phyloP scores from a whole-genome alignment of 208 protist genomes.

The Phytomonas francai region DNA sequence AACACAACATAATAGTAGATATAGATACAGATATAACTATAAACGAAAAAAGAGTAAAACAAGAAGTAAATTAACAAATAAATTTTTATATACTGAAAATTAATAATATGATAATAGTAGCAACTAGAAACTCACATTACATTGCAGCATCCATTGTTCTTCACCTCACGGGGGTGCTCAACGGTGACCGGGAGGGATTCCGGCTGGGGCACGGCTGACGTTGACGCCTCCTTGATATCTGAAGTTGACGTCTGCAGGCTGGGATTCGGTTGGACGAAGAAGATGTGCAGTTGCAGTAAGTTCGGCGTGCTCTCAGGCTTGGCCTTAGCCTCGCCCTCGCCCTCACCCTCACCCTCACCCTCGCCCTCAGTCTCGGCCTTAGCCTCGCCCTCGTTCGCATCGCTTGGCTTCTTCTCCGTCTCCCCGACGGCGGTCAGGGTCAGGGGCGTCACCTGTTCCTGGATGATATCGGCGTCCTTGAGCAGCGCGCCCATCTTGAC shows the following conservation, averaged over 20 bases:
- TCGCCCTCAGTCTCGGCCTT: constrained; percentile 14
- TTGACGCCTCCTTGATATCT: neutral
- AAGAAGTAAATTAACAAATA: neutral
- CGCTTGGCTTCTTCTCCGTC: constrained; percentile 8
- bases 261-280: constrained; percentile 14
- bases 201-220: neutral
- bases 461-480: constrained; percentile 22
- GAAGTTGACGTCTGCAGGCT: neutral
- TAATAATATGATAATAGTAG: neutral
- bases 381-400: constrained; percentile 16
- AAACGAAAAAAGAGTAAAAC: constrained; percentile 1
- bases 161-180: constrained; percentile 12
- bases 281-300: constrained; percentile 46
- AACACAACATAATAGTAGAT: neutral
- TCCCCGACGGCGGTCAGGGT: constrained; percentile 17
- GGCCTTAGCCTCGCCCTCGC: constrained; percentile 22
- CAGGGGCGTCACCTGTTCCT: constrained; percentile 22
- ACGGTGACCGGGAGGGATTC: neutral
- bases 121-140: constrained; percentile 22
- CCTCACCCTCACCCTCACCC: constrained; percentile 19
- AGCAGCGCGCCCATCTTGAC: constrained; percentile 62
- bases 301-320: neutral
- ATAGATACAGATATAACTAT: neutral
- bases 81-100: neutral
- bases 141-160: constrained; percentile 37